Base-by-base conservation (phyloP, 441 rosid species). In the Populus trichocarpa region DNA sequence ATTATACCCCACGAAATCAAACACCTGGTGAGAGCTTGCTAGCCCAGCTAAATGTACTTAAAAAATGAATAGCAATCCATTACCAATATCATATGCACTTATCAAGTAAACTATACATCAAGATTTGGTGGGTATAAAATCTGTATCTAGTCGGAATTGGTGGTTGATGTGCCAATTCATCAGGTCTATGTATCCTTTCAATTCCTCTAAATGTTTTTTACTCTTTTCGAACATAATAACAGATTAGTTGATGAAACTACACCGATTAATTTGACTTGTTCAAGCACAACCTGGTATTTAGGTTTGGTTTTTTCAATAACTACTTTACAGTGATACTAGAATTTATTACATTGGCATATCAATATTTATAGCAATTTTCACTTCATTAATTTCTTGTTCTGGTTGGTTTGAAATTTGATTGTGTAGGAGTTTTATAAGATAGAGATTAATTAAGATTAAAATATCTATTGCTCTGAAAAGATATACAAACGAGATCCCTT, bases 1-100 rank as follows among this genome's bases (percentile, higher is more conserved):
- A 83, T 85, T 77, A 83, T 81, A 86, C 87, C 88, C 88, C 90
- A 83, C 85, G 89, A 86, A 85, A 86, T 83, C 81, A 79, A 85
- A 78, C 84, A 81, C 82, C 73, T 75, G 82, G 69, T 74, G 82
- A 74, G 65, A 61, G 65, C 13, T 61, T 9, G 73, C 81, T 53
- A 53, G 75, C 82, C 71, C 85, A 79, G 76, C 83, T 72, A 53
- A 50, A 80, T 75, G 32, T 80, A 23, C 81, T 72, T 77, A 69
- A 63, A 75, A 78, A n/a, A 64, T n/a, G 0, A 64, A 23, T 2
- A 46, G 25, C 81, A 64, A 73, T 82, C 78, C 78, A 79, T 85
- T 81, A 40, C 8, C 67, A 75, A 50, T 67, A 28, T 73, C 20
- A 70, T 68, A 23, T 4, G 8, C 72, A 28, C 57, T 65, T 66